Base-by-base conservation (phyloP, 495 filamentous ascomycete genomes). In the Lasiosphaeria miniovina region DNA sequence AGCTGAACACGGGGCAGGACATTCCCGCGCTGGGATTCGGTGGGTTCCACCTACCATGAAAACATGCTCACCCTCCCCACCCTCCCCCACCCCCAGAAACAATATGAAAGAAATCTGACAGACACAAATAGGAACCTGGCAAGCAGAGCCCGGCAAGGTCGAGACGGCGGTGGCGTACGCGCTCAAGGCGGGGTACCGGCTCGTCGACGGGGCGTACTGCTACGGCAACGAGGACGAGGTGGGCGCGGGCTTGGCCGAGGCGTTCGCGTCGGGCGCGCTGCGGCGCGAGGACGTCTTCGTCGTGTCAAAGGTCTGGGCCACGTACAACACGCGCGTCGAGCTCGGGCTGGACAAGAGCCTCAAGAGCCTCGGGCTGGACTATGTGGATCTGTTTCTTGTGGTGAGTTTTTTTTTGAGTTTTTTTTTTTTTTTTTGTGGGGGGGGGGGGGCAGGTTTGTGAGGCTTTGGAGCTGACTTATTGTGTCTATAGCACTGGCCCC, bases 241-340 rank as follows among this genome's bases (percentile, higher is more conserved):
- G 3, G 83, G 84, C 11, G 65, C 75, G 57, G 84, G 80, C 5
- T 69, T 86, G 49, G 74, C 74, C 49, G 79, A 88, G 52, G 91
- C 88, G 12, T 85, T 95, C 64, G 82, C 73, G 7, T 68, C 77
- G 1, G 88, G 88, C 1, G 79, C 87, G 34, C 80, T 90, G 46
- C 88, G 85, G 77, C 78, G 91, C 49, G 84, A 90, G 71, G 87
- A 93, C 55, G 73, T 94, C 48, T 96, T 93, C 74, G 83, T 96
- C 46, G 90, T 89, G 49, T 88, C 84, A 33, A 96, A 96, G 75
- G 74, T 94, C 36, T 94, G 90, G 90, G 86, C 84, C 65, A 90
- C 90, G 17, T 93, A 86, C 72, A 85, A 87, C 69, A 80, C 78
- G 9, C 79, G 86, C 2, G 84, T 86, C 14, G 84, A 88, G 71